Evolutionary conservation across 805 yeast species (phyloP).

Genomic region (Komagataella ulmi): DNA sequence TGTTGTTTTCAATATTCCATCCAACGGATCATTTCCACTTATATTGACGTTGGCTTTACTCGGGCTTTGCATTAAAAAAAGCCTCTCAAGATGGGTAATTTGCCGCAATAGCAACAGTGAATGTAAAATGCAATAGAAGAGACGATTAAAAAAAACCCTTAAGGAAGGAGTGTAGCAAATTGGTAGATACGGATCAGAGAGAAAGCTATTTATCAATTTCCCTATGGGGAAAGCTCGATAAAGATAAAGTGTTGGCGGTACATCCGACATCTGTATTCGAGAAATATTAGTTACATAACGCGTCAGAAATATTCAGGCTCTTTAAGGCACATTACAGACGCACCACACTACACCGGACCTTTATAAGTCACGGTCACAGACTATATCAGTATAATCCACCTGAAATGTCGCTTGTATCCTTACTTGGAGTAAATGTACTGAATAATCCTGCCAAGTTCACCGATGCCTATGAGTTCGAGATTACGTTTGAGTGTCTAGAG

Average conservation of each 20-base stretch:
- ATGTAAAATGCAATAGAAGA: neutral
- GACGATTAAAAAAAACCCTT: neutral
- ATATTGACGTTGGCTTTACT: neutral
- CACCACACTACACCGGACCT: neutral
- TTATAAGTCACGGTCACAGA: neutral
- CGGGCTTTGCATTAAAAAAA: neutral
- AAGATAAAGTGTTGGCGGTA: neutral
- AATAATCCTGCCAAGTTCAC: conserved; percentile 92
- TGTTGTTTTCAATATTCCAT: neutral
- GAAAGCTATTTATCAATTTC: neutral
- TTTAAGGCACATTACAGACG: neutral
- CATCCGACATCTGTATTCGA: neutral
- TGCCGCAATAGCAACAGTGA: neutral
- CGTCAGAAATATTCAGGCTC: neutral
- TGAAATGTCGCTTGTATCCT: conserved; percentile 82
- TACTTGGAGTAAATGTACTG: conserved; percentile 81
- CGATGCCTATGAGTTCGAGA: conserved; percentile 92
- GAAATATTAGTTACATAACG: neutral
- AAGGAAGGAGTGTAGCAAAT: neutral
- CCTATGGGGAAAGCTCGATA: neutral
- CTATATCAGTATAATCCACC: conserved; percentile 18
- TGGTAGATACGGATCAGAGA: neutral
- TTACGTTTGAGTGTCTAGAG: conserved; percentile 93
- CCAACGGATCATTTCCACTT: neutral
- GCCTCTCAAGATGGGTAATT: neutral